These are phyloP conservation scores for Diplosphaera chodatii DNA, from an alignment of 139 green algal species.

Conservation along the genomic window DNA sequence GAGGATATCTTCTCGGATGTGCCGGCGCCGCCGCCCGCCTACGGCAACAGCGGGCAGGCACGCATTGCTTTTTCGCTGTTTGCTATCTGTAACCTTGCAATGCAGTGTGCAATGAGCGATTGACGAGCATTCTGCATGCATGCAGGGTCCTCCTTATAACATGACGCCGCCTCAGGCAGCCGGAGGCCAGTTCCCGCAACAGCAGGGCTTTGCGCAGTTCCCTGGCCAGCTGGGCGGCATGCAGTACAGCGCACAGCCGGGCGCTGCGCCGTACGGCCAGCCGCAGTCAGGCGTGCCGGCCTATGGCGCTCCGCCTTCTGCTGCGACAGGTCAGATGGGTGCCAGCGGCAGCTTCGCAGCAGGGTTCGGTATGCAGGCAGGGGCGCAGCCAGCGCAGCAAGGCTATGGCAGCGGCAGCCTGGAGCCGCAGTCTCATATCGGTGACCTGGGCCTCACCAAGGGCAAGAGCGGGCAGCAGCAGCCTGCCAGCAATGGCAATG, in stretches of 20 bases:
- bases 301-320: too few species aligned
- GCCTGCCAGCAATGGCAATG: not conserved
- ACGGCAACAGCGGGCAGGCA: not conserved
- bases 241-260: not conserved
- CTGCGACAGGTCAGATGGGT: not conserved
- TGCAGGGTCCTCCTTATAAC: not conserved
- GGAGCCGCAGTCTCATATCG: not conserved
- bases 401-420: too few species aligned
- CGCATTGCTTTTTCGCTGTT: not conserved
- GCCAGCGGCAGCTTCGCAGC: not conserved
- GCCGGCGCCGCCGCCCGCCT: not conserved
- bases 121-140: too few species aligned
- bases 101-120: too few species aligned
- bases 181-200: not conserved
- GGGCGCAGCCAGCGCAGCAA: too few species aligned
- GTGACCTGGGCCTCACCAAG: not conserved
- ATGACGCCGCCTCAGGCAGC: not conserved
- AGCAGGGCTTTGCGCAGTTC: not conserved
- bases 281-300: not conserved
- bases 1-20: constrained; percentile 34
- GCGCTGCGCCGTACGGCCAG: not conserved
- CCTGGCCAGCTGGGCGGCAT: not conserved
- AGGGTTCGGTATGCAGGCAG: not conserved
- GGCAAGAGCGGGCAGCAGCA: not conserved
- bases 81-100: too few species aligned